phyloP scores from a whole-genome alignment of 352 stramenopile genomes.

The Saprolegnia diclina region DNA sequence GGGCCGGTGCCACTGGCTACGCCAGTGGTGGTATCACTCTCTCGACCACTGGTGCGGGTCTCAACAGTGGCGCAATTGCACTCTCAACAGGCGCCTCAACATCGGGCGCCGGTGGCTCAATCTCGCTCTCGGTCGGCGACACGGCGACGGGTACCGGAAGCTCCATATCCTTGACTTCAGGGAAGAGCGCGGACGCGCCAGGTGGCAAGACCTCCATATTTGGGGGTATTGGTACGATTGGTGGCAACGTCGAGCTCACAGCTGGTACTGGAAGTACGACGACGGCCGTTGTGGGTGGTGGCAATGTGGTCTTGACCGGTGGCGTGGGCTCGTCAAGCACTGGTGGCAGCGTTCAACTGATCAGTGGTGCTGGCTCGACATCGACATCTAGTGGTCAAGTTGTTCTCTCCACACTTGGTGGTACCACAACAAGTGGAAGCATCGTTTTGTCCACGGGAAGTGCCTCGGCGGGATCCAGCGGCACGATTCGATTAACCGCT shows the following conservation, averaged over 20 bases:
- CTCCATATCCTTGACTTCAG: slow-evolving; percentile 11
- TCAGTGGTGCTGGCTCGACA: slow-evolving; percentile 22
- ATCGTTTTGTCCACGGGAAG: slow-evolving; percentile 35
- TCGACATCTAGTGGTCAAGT: slow-evolving; percentile 32
- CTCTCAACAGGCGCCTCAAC: slow-evolving; percentile 20
- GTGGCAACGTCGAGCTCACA: slow-evolving; percentile 35
- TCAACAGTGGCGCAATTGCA: slow-evolving; percentile 22
- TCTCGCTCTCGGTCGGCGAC: slow-evolving; percentile 6
- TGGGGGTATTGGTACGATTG: slow-evolving; percentile 18
- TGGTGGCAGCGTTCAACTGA: slow-evolving; percentile 16
- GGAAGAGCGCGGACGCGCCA: not conserved
- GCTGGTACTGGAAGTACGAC: slow-evolving; percentile 34
- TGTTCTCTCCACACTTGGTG: slow-evolving; percentile 31
- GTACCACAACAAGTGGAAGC: slow-evolving; percentile 32
- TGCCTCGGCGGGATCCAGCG: slow-evolving; percentile 32
- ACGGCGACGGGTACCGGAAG: slow-evolving; percentile 12
- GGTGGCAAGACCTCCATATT: slow-evolving; percentile 22
- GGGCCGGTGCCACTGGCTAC: not conserved
- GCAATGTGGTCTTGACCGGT: slow-evolving; percentile 20
- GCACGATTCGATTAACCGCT: slow-evolving; percentile 27
- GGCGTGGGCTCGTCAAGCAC: slow-evolving; percentile 10
- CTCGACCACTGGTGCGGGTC: slow-evolving; percentile 2
- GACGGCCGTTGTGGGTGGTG: slow-evolving; percentile 25
- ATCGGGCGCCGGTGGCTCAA: slow-evolving; percentile 10
- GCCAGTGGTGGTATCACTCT: slow-evolving; percentile 21